Evolutionary conservation across 2,329 filamentous ascomycete species (phyloP).

Genomic region (Epichloe uncinata): DNA sequence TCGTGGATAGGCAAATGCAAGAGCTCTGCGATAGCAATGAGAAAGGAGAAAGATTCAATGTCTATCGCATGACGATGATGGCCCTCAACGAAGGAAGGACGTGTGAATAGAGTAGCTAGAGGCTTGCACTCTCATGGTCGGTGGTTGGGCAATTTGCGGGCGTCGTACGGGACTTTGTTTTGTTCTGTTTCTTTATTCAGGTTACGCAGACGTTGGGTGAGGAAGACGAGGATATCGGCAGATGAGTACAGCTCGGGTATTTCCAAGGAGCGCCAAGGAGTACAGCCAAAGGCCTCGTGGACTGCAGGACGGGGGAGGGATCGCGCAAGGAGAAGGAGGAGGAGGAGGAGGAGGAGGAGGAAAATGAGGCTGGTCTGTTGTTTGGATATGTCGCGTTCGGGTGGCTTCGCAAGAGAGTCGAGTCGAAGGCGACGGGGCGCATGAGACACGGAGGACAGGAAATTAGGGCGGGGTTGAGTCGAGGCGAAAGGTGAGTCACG

Average conservation of each 20-base stretch:
- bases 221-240: too few species aligned
- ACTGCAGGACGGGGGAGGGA: too few species aligned
- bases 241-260: too few species aligned
- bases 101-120: background rate
- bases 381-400: background rate
- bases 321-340: too few species aligned
- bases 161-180: too few species aligned
- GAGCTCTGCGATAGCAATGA: background rate
- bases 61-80: slow-evolving; percentile 5
- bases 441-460: background rate
- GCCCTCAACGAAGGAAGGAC: slow-evolving; percentile 3
- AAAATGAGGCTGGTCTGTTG: too few species aligned
- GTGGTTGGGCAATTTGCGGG: background rate
- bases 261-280: too few species aligned
- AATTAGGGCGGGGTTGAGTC: background rate
- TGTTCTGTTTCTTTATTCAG: too few species aligned
- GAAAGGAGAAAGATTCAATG: background rate
- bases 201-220: too few species aligned
- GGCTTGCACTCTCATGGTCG: slow-evolving; percentile 3
- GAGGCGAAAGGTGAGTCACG: background rate
- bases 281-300: too few species aligned
- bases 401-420: background rate
- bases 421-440: too few species aligned
- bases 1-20: background rate
- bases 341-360: background rate